These are phyloP conservation scores for Candida arabinofermentans DNA, from an alignment of 805 yeast genomes.

Conservation along the genomic window DNA sequence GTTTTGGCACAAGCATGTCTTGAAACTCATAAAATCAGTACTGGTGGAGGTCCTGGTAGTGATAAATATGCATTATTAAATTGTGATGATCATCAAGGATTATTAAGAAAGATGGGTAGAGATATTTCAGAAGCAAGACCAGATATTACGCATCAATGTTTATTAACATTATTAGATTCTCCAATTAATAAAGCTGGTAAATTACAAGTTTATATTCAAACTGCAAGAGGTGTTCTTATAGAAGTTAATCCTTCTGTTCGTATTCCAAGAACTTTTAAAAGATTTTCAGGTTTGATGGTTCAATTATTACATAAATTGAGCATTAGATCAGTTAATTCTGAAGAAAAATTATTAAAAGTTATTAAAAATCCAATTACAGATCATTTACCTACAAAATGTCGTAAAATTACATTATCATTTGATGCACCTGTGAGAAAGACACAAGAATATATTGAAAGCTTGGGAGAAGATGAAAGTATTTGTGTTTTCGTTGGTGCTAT, in stretches of 20 bases:
- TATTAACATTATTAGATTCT: constrained; percentile 89
- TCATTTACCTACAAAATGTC: constrained; percentile 93
- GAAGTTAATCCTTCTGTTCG: constrained; percentile 96
- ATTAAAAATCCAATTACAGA: constrained; percentile 97
- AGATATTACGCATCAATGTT: constrained; percentile 98
- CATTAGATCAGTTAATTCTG: constrained; percentile 91
- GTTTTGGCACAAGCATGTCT: constrained; percentile 95
- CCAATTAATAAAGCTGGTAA: constrained; percentile 97
- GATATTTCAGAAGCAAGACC: constrained; percentile 98
- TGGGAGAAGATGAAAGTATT: constrained; percentile 86
- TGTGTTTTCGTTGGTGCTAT: constrained; percentile 99
- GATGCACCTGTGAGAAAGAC: constrained; percentile 88
- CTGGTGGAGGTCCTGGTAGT: constrained; percentile 67
- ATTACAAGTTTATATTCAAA: constrained; percentile 92
- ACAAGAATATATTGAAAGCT: constrained; percentile 76
- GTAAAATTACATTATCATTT: constrained; percentile 85
- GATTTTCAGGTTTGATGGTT: constrained; percentile 97
- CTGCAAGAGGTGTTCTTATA: constrained; percentile 89
- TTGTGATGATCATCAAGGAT: constrained; percentile 98
- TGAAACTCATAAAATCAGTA: constrained; percentile 87
- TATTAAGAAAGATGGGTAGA: constrained; percentile 91
- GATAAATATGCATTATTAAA: constrained; percentile 91
- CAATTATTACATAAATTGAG: constrained; percentile 89
- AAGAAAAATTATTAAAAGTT: constrained; percentile 88
- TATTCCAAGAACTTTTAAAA: constrained; percentile 96